Conservation (phyloP, 1,284 basidiomycete species). For the Rhodofomes roseus region DNA sequence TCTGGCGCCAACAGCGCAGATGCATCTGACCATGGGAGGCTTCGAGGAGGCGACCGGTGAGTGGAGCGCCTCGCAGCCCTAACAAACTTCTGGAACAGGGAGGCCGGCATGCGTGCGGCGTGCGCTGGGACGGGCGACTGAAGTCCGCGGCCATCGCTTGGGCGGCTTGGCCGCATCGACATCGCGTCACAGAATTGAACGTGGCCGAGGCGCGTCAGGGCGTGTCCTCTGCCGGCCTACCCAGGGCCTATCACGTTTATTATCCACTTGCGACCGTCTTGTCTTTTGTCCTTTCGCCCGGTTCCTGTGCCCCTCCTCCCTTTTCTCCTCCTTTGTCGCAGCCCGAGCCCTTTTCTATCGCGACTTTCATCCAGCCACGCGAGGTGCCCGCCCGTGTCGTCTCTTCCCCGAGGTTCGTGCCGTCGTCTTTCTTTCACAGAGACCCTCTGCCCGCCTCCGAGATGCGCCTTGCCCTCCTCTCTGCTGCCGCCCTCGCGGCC, state of each 20-base stretch:
- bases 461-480: slow-evolving; percentile 12
- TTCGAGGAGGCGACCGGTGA: background rate
- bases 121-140: background rate
- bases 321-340: background rate
- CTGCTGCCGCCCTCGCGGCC: slow-evolving; percentile 7
- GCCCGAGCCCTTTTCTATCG: background rate
- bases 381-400: background rate
- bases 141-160: background rate
- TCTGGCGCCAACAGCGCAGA: background rate
- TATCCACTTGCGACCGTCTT: background rate
- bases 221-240: background rate
- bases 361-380: background rate
- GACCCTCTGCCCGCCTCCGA: slow-evolving; percentile 1
- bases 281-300: background rate
- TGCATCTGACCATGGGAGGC: too few species aligned
- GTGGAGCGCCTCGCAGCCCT: background rate
- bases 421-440: background rate
- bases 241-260: background rate
- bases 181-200: background rate
- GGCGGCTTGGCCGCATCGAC: too few species aligned
- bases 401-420: background rate
- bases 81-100: background rate
- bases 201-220: background rate
- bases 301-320: background rate
- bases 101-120: background rate